Base-by-base conservation (phyloP, 495 filamentous ascomycete species). In the Penicillium riverlandense region DNA sequence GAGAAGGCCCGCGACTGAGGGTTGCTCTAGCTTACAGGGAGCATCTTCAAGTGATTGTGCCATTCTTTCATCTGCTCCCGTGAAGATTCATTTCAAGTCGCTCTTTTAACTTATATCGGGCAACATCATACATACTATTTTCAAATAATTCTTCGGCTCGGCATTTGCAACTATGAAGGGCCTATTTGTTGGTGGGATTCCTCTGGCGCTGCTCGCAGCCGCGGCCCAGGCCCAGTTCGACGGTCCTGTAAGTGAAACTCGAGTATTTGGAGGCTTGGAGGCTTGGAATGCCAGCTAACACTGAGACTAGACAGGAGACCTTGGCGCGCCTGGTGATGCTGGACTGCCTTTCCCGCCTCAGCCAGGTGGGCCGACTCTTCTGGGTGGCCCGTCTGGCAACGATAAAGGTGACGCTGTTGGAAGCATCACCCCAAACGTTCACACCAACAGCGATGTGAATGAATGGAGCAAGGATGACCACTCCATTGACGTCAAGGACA, bases 151-250 rank as follows among this genome's bases (percentile, higher is more conserved):
- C 22, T 22, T 22, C 22, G 22, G 4, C 22, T 22, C 6, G 0
- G 6, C 22, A 22, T 22, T 22, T 22, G 2, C 22, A 22, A 22
- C 22, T 22, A 71, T 71, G 67, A 71, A 71, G 58, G 65, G 64
- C 37, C 56, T 22, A 4, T 22, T 71, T 40, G 52, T 65, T 29
- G 57, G 52, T 29, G 64, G 63, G 38, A 64, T 71, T 38, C 62
- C 67, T 6, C 48, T 71, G 8, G 67, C 67, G 35, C 45, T 69
- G 29, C 54, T 71, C 44, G 67, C 61, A 16, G 64, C 62, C 10
- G 55, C 65, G 35, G 61, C 62, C 8, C 54, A 56, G 45, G 63
- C 63, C 7, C 53, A 68, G 53, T 52, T 51, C 15, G 47, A 37
- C 12, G 44, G 46, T 43, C 38, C 35, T 15, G 54, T 55, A 33